Conservation (phyloP, 345 rosid genomes). For the Lepidium africanum region DNA sequence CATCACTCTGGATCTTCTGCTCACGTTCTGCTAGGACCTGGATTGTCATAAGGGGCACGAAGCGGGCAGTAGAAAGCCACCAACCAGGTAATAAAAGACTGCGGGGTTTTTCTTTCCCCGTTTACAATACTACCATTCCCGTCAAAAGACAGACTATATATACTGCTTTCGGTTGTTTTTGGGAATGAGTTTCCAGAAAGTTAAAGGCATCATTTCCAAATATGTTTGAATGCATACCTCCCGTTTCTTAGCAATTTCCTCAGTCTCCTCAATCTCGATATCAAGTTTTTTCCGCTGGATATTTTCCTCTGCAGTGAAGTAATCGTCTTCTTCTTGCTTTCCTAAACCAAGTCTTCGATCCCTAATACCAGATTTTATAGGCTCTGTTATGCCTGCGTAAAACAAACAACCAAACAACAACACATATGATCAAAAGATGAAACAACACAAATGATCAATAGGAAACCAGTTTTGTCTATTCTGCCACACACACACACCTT, state of each 20-base stretch:
- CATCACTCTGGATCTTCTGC: slow-evolving; percentile 95
- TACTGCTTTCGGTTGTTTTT: slow-evolving; percentile 73
- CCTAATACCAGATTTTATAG: slow-evolving; percentile 89
- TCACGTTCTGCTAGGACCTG: slow-evolving; percentile 99
- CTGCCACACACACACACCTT: slow-evolving; percentile 40
- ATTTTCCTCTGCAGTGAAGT: slow-evolving; percentile 88
- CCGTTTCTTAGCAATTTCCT: slow-evolving; percentile 82
- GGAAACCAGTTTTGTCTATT: neutral
- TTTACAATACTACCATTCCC: slow-evolving; percentile 58
- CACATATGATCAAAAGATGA: neutral
- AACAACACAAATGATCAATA: neutral
- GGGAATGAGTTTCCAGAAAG: slow-evolving; percentile 41
- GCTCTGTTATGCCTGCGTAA: slow-evolving; percentile 69
- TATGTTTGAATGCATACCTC: slow-evolving; percentile 66
- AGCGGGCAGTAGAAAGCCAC: slow-evolving; percentile 99
- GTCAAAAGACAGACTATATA: slow-evolving; percentile 65
- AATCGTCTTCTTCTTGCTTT: slow-evolving; percentile 98
- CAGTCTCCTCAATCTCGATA: slow-evolving; percentile 84
- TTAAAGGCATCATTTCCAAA: slow-evolving; percentile 52
- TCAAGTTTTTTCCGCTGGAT: slow-evolving; percentile 88
- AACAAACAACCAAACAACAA: neutral
- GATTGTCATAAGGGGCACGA: slow-evolving; percentile 99
- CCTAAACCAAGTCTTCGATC: slow-evolving; percentile 92
- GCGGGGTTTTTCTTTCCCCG: slow-evolving; percentile 48
- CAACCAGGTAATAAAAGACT: slow-evolving; percentile 98